Evolutionary conservation across 306 rosid species (phyloP).

Genomic region (Prunus mume): DNA sequence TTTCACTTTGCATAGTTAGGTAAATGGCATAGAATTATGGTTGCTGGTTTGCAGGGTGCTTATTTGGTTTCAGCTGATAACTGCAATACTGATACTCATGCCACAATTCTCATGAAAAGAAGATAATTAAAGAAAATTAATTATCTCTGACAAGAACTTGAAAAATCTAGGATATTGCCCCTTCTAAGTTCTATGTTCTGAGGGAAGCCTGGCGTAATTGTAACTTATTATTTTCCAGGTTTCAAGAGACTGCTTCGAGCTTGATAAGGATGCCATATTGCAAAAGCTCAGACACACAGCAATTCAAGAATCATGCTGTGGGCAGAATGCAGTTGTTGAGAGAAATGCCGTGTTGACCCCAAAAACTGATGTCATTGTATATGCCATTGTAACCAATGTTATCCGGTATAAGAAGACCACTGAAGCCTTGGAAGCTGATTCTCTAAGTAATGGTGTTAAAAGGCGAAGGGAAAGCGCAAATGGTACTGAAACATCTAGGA

Average conservation of each 20-base stretch:
- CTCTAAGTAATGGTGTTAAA: slow-evolving; percentile 52
- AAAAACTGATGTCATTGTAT: slow-evolving; percentile 51
- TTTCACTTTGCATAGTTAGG: neutral
- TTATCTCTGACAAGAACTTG: too few species aligned
- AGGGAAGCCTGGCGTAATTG: neutral
- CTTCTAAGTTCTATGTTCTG: neutral
- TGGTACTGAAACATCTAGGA: slow-evolving; percentile 59
- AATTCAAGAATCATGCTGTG: slow-evolving; percentile 59
- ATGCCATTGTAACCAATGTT: slow-evolving; percentile 77
- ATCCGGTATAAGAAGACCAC: slow-evolving; percentile 45
- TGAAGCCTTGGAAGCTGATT: slow-evolving; percentile 36
- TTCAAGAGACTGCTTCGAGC: slow-evolving; percentile 52
- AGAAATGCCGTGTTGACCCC: slow-evolving; percentile 52
- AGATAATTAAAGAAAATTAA: neutral
- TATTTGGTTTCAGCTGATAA: neutral
- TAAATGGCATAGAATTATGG: neutral
- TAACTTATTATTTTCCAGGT: slow-evolving; percentile 40
- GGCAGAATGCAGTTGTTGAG: slow-evolving; percentile 68
- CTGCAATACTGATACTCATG: neutral
- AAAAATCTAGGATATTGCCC: neutral
- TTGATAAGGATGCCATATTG: slow-evolving; percentile 59
- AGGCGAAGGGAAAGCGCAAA: slow-evolving; percentile 37
- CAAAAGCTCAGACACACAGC: slow-evolving; percentile 74
- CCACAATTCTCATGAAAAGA: neutral
- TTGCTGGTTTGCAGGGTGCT: neutral